Conservation (phyloP, 2,329 filamentous ascomycete species). For the Daldinia sp. region DNA sequence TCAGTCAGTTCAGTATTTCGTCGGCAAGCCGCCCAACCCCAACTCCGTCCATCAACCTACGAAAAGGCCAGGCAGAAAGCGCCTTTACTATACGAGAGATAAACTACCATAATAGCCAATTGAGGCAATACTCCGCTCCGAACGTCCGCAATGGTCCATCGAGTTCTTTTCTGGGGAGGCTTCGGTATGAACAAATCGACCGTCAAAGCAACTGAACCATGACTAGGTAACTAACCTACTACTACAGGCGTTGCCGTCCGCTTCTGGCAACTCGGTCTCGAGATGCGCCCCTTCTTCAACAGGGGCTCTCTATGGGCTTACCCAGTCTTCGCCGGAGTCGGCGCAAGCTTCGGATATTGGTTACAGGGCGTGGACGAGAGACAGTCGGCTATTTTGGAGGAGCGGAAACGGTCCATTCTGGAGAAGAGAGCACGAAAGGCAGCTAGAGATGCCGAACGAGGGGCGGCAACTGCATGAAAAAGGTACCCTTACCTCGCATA, state of each 20-base stretch:
- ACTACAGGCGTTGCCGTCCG: constrained; percentile 84
- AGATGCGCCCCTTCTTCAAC: constrained; percentile 96
- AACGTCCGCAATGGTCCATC: constrained; percentile 66
- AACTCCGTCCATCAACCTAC: constrained; percentile 28
- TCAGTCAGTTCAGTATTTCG: not conserved
- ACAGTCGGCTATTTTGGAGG: constrained; percentile 80
- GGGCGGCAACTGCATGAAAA: constrained; percentile 38
- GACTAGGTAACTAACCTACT: constrained; percentile 42
- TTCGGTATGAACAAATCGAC: constrained; percentile 75
- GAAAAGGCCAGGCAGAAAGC: constrained; percentile 22
- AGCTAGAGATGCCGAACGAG: constrained; percentile 67
- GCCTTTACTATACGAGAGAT: constrained; percentile 19
- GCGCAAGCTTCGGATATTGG: constrained; percentile 97
- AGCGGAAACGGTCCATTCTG: constrained; percentile 82
- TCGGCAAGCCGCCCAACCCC: constrained; percentile 19
- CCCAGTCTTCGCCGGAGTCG: constrained; percentile 86
- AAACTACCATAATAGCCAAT: constrained; percentile 36
- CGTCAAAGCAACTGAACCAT: not conserved
- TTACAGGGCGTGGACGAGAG: constrained; percentile 88
- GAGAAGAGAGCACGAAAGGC: constrained; percentile 89
- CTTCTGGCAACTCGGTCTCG: constrained; percentile 96
- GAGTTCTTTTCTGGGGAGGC: constrained; percentile 85
- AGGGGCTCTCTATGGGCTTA: constrained; percentile 88
- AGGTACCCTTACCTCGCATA: constrained; percentile 14
- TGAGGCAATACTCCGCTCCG: constrained; percentile 43